Conservation (phyloP, 345 rosid genomes). For the Excoecaria cochinchinensis region DNA sequence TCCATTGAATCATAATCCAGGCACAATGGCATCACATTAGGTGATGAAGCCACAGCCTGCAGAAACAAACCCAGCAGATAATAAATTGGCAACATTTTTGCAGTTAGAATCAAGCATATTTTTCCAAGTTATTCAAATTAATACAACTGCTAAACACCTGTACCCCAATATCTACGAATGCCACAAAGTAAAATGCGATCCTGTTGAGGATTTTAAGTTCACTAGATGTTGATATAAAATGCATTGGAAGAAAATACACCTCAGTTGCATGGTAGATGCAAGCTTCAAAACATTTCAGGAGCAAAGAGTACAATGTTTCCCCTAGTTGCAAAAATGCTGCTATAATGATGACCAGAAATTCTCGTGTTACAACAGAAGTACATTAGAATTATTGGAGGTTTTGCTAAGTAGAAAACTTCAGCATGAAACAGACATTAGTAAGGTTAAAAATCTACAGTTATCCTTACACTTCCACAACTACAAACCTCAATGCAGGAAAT, state of each 20-base stretch:
- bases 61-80: constrained; percentile 29
- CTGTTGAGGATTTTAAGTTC: background rate
- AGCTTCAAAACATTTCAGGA: background rate
- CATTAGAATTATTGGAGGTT: background rate
- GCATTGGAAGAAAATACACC: background rate
- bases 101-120: constrained; percentile 1
- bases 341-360: background rate
- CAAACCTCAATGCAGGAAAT: background rate
- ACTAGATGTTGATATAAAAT: background rate
- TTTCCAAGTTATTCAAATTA: background rate
- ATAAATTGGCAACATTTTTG: background rate
- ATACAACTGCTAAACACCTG: constrained; percentile 1
- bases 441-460: background rate
- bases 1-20: constrained; percentile 49
- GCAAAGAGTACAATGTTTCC: background rate
- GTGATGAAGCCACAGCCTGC: constrained; percentile 79
- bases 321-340: background rate
- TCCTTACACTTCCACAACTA: background rate
- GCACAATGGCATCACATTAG: constrained; percentile 55
- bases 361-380: background rate
- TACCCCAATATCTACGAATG: constrained; percentile 1
- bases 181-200: background rate
- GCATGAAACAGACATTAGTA: background rate
- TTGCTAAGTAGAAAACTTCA: background rate
- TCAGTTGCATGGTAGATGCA: background rate